Evolutionary conservation across 441 rosid species (phyloP), one percentile per base, ranked within the genome.

Genomic region (Bruguiera hainesii): DNA sequence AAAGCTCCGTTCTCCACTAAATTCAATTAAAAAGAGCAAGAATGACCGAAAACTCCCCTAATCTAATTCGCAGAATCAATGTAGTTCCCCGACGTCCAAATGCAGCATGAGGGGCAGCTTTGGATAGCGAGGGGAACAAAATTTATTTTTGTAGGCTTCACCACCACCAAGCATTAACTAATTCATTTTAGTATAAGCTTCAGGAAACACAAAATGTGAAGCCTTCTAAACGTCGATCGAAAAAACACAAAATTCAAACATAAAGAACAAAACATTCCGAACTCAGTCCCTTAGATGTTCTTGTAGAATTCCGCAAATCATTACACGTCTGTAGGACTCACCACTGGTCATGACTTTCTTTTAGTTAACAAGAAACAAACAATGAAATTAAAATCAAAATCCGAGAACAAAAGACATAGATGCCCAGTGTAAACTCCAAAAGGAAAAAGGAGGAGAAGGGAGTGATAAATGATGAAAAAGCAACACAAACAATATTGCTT

Each of bases 271-370:
- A 20, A 52, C 25, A 11, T 7, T 42, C 4, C 15, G 39, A 84
- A 82, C 93, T 83, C 95, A 85, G 95, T 84, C 89, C 95, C 95
- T 90, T 90, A 87, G 95, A 90, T 87, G 95, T 90, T 88, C 88
- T 37, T 63, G 75, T 83, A 25, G 20, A 31, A 56, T 60, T 74
- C 78, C 90, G 85, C 94, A 80, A 75, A 63, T 85, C 94, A 90
- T 86, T 84, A 88, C 90, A 85, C 90, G 92, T 90, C 89, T 86
- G 89, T 78, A 81, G 71, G 75, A 59, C 91, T 90, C 95, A 87
- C 85, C 88, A 84, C 68, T 29, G 89, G 60, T 78, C 77, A 4
- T 20, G 10, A 30, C 2, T 39, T 30, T 26, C 1, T 31, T 31
- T 6, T 6, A 31, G 7, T 31, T 31, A 6, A 31, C 1, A 6